A percentile compares a stretch with the other conserved stretches of the same genome.
Evolutionary conservation across 495 filamentous ascomycete species (phyloP).

Genomic region (Talaromyces nanjingensis): DNA sequence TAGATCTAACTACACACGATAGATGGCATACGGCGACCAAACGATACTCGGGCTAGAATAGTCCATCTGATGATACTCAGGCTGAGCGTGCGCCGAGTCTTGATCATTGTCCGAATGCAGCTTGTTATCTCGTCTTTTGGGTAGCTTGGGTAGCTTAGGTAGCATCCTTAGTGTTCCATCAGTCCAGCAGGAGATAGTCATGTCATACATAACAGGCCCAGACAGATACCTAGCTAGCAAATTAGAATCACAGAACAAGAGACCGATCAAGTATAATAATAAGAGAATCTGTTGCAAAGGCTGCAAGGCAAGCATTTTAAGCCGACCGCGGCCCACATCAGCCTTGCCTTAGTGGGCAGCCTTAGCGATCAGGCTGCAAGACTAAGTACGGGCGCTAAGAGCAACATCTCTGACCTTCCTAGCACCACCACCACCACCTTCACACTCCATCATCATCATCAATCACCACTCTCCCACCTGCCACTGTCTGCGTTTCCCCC

Average conservation of each 20-base stretch:
- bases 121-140: not conserved
- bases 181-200: not conserved
- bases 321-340: not conserved
- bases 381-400: not conserved
- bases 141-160: not conserved
- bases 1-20: not conserved
- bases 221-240: not conserved
- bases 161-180: not conserved
- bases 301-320: not conserved
- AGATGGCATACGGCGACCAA: not conserved
- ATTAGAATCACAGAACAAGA: not conserved
- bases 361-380: constrained; percentile 6
- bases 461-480: not conserved
- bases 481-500: not conserved
- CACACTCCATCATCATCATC: not conserved
- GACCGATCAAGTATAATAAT: not conserved
- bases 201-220: not conserved
- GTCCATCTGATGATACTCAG: not conserved
- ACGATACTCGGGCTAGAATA: not conserved
- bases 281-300: not conserved
- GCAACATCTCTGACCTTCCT: not conserved
- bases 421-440: not conserved
- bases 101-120: not conserved
- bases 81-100: not conserved
- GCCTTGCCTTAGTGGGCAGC: not conserved